Conservation (phyloP, 2,329 filamentous ascomycete genomes). For the Apiospora sp. region DNA sequence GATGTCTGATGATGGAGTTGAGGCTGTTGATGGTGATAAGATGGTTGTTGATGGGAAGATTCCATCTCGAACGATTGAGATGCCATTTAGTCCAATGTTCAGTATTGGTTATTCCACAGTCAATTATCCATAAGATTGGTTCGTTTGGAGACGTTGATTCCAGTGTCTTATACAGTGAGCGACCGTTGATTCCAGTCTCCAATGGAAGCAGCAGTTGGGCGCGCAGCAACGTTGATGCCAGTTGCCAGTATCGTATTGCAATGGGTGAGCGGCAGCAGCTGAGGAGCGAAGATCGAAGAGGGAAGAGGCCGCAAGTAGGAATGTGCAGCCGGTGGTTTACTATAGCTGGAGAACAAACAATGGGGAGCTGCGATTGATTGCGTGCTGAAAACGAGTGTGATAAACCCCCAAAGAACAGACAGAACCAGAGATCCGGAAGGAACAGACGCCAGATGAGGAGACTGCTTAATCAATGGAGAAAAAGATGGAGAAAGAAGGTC, state of each 20-base stretch:
- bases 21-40: too few relatives aligned
- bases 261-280: too few relatives aligned
- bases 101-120: too few relatives aligned
- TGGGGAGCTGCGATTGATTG: neutral
- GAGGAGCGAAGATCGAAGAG: neutral
- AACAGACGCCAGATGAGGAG: constrained; percentile 7
- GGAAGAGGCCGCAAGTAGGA: neutral
- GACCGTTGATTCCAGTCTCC: neutral
- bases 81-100: neutral
- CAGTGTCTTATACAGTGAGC: neutral
- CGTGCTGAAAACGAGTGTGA: constrained; percentile 13
- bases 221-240: neutral
- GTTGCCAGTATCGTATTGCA: neutral
- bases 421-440: constrained; percentile 8
- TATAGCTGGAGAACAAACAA: constrained; percentile 13
- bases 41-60: neutral
- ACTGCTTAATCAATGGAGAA: constrained; percentile 21
- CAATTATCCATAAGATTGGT: too few relatives aligned
- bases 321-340: neutral
- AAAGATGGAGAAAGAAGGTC: constrained; percentile 18
- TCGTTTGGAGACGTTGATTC: neutral
- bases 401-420: neutral
- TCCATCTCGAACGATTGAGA: neutral
- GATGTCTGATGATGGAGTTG: neutral
- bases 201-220: neutral